These are phyloP conservation scores for Rhizophagus prolifer DNA, from an alignment of 192 early-diverging fungal genomes.

Conservation along the genomic window DNA sequence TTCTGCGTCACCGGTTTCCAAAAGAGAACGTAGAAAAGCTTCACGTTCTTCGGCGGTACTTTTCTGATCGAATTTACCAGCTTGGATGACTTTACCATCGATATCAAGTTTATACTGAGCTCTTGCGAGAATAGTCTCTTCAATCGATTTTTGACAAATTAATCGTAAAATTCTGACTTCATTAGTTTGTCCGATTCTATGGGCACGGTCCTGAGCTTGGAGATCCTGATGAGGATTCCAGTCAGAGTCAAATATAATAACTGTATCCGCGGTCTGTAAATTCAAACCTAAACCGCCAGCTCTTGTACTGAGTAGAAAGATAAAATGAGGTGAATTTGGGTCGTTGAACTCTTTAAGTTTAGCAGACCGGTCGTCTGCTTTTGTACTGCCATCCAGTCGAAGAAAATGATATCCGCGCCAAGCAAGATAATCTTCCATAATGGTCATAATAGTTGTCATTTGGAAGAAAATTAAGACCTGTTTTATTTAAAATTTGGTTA, in stretches of 20 bases:
- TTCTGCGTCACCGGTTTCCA: constrained; percentile 67
- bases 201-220: constrained; percentile 98
- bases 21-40: constrained; percentile 78
- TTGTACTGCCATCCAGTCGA: constrained; percentile 88
- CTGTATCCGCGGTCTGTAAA: constrained; percentile 80
- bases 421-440: constrained; percentile 93
- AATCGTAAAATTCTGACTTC: constrained; percentile 94
- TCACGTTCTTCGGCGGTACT: constrained; percentile 93
- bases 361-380: constrained; percentile 78
- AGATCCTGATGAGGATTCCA: constrained; percentile 96
- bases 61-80: constrained; percentile 98
- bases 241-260: constrained; percentile 94
- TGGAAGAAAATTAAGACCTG: constrained; percentile 79
- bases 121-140: constrained; percentile 90
- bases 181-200: constrained; percentile 99
- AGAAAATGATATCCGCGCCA: constrained; percentile 72
- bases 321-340: constrained; percentile 73
- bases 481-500: background rate
- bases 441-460: constrained; percentile 90
- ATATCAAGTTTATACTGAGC: constrained; percentile 96
- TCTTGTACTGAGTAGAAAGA: constrained; percentile 92
- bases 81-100: constrained; percentile 99
- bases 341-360: constrained; percentile 84
- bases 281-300: constrained; percentile 77
- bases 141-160: constrained; percentile 87